Conservation (phyloP, 148 eudicot genomes). For the Fagopyrum tataricum region DNA sequence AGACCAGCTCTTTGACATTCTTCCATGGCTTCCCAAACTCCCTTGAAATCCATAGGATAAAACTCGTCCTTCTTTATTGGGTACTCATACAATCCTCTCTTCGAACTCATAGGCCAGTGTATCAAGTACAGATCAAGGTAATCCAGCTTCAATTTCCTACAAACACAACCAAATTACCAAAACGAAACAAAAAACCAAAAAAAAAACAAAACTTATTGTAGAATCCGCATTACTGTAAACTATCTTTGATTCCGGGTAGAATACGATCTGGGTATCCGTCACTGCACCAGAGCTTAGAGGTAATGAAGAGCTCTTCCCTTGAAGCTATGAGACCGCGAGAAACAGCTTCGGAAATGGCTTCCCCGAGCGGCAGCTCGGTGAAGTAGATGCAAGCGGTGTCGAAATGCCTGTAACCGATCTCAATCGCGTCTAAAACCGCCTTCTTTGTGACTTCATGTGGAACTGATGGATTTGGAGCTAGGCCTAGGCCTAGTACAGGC, state of each 20-base stretch:
- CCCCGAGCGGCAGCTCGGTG: slow-evolving; percentile 27
- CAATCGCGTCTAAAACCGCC: slow-evolving; percentile 21
- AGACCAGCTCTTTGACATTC: slow-evolving; percentile 56
- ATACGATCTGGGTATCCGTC: slow-evolving; percentile 22
- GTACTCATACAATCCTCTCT: slow-evolving; percentile 25
- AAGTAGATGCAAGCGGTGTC: slow-evolving; percentile 24
- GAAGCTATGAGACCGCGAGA: slow-evolving; percentile 18
- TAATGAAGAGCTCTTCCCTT: slow-evolving; percentile 28
- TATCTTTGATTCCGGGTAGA: slow-evolving; percentile 17
- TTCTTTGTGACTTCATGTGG: slow-evolving; percentile 14
- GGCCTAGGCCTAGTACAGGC: slow-evolving; percentile 25
- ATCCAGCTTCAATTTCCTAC: slow-evolving; percentile 38
- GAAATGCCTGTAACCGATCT: slow-evolving; percentile 22
- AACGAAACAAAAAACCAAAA: too few relatives aligned
- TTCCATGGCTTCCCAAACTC: slow-evolving; percentile 62
- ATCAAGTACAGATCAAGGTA: slow-evolving; percentile 51
- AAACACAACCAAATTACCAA: neutral
- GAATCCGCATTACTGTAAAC: slow-evolving; percentile 14
- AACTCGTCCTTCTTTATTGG: slow-evolving; percentile 39
- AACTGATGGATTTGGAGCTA: slow-evolving; percentile 22
- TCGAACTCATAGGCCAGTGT: slow-evolving; percentile 56
- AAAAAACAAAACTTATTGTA: too few relatives aligned
- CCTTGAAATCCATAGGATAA: slow-evolving; percentile 33
- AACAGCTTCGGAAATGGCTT: slow-evolving; percentile 25
- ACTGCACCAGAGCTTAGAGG: slow-evolving; percentile 34